These are phyloP conservation scores for Alternaria angustiovoidea DNA, from an alignment of 2,329 filamentous ascomycete species.

Conservation along the genomic window DNA sequence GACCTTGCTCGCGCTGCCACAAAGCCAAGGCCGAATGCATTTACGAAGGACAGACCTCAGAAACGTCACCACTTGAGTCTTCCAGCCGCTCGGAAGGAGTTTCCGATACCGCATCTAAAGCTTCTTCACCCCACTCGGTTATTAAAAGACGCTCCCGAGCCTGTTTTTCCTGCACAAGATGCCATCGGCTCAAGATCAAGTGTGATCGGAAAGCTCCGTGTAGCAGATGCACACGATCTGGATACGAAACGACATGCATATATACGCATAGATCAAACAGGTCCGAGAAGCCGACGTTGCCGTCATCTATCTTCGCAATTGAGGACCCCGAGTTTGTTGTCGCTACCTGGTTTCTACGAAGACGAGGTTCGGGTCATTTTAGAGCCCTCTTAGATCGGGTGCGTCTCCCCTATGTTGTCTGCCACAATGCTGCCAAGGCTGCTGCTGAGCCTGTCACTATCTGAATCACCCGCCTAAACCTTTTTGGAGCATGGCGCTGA, in stretches of 20 bases:
- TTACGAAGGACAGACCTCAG: conserved; percentile 7
- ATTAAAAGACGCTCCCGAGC: conserved; percentile 12
- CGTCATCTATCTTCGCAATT: conserved; percentile 14
- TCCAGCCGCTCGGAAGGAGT: background rate
- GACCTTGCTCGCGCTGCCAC: conserved; percentile 25
- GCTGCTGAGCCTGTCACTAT: background rate
- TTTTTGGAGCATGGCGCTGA: too few species aligned
- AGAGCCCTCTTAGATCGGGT: conserved; percentile 17
- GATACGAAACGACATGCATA: conserved; percentile 17
- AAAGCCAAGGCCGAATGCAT: conserved; percentile 17
- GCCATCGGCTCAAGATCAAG: conserved; percentile 35
- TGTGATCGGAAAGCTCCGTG: conserved; percentile 31
- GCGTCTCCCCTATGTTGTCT: background rate
- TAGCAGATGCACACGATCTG: conserved; percentile 26
- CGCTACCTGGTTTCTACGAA: conserved; percentile 30
- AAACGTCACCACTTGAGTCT: background rate
- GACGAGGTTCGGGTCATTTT: conserved; percentile 26
- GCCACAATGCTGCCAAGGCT: background rate
- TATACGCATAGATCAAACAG: conserved; percentile 24
- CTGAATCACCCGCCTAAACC: too few species aligned
- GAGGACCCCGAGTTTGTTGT: conserved; percentile 29
- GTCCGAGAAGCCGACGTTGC: background rate
- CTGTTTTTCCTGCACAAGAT: conserved; percentile 31
- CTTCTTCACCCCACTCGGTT: background rate
- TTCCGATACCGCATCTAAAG: background rate